Base-by-base conservation (phyloP, 1,284 basidiomycete species). In the Irpex lacteus region DNA sequence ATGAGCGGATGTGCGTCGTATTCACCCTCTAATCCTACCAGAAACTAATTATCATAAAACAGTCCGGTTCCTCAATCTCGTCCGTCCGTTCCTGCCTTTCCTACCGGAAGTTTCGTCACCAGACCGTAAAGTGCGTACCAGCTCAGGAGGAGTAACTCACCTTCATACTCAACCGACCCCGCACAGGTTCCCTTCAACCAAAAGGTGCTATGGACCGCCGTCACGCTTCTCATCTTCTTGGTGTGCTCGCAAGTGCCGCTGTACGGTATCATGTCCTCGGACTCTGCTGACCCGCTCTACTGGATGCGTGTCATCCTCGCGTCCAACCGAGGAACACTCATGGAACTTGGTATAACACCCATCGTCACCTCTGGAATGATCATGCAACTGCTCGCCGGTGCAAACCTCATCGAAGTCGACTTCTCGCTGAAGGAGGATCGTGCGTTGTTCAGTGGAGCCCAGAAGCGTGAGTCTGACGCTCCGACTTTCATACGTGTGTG, bases 241-340 rank as follows among this genome's bases (percentile, higher is more conserved):
- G 95, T 98, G 69, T 97, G 95, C 84, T 97, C 95, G 54, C 96
- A 98, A 82, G 95, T 98, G 54, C 96, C 96, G 6, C 85, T 98
- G 59, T 96, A 98, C 80, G 96, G 96, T 67, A 98, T 98, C 87
- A 96, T 98, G 90, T 97, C 95, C 58, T 96, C 95, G 60, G 95
- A 98, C 85, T 96, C 95, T 70, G 94, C 94, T 62, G 97, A 99
- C 81, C 97, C 98, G 11, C 88, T 99, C 59, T 98, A 97, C 84
- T 99, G 97, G 97, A 96, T 98, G 90, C 92, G 97, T 81, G 96
- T 96, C 80, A 98, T 99, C 80, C 88, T 98, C 66, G 97, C 98
- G 40, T 98, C 95, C 8, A 99, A 98, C 82, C 88, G 98, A 69
- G 97, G 97, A 70, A 99, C 97, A 0, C 90, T 99, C 67, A 99